Evolutionary conservation across 345 rosid genomes (phyloP), one percentile per base, ranked within the genome.

Genomic region (Gossypium turneri): DNA sequence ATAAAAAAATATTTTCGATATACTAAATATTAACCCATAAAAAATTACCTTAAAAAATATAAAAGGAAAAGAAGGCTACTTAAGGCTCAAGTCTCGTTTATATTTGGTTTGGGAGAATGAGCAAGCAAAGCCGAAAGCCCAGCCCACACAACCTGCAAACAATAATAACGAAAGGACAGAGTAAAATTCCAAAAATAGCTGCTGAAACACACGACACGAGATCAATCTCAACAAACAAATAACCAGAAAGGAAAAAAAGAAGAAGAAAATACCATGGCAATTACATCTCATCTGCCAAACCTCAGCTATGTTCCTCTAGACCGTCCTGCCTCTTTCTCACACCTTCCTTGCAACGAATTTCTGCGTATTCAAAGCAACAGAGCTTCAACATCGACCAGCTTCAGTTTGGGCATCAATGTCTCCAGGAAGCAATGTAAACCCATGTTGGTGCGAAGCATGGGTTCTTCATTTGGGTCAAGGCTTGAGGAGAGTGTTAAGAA

Each of bases 401-500:
- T 74, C 72, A 66, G 73, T 56, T 67, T 82, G 43, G 47, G 72
- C 74, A 7, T 53, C 80, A 52, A 80, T 80, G 85, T 75, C 52
- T 41, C 79, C 10, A 41, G 77, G 56, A 83, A 80, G 72, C 64
- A 48, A 72, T 48, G 80, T 73, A 75, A 83, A 59, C 74, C 72
- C 67, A 52, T 80, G 71, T 83, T 88, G 12, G 60, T 89, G 61
- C 86, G 80, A 64, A 93, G 88, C 80, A 83, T 85, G 84, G 74
- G 89, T 66, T 83, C 97, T 38, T 91, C 98, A 9, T 95, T 88
- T 53, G 98, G 95, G 17, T 87, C 98, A 67, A 86, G 96, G 84
- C 90, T 95, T 67, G 98, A 93, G 82, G 97, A 88, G 68, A 84
- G 72, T 55, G 84, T 95, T 22, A 91, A 84, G 84, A 91, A 80